Percentiles rank a stretch among this genome's conserved stretches.
Evolutionary conservation across 345 rosid species (phyloP).

Genomic region (Camelina neglecta): DNA sequence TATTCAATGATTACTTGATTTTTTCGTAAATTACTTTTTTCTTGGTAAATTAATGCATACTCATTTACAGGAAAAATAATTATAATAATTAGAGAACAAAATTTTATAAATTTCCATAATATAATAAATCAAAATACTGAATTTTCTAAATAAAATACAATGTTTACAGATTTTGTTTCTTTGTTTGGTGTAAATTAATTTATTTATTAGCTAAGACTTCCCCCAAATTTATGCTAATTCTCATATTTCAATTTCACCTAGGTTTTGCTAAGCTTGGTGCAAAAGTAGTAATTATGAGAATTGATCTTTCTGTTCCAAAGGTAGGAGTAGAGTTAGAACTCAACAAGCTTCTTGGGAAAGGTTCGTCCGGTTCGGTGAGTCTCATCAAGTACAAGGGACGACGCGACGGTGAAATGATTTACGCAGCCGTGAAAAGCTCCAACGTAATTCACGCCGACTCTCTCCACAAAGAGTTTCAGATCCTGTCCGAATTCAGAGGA

Average conservation of each 20-base stretch:
- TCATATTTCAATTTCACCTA: background rate
- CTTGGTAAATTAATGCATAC: too few species aligned
- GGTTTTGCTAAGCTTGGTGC: background rate
- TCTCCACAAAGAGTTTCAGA: slow-evolving; percentile 47
- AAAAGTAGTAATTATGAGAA: background rate
- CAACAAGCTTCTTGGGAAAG: background rate
- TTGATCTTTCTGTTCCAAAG: background rate
- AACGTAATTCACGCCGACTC: slow-evolving; percentile 6
- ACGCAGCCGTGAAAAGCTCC: background rate
- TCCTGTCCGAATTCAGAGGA: slow-evolving; percentile 30
- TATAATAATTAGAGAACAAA: too few species aligned
- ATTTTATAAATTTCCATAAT: too few species aligned
- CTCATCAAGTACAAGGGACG: background rate
- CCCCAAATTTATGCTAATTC: background rate
- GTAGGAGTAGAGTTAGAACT: background rate
- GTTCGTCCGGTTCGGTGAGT: background rate
- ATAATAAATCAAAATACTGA: too few species aligned
- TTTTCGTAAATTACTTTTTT: too few species aligned
- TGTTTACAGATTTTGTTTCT: too few species aligned
- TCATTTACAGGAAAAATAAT: too few species aligned
- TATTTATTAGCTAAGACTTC: background rate
- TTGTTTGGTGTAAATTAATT: background rate
- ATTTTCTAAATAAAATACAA: too few species aligned
- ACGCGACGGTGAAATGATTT: background rate
- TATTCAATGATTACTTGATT: too few species aligned